Evolutionary conservation across 208 protist species (phyloP).

Genomic region (Trichomonas tenax): DNA sequence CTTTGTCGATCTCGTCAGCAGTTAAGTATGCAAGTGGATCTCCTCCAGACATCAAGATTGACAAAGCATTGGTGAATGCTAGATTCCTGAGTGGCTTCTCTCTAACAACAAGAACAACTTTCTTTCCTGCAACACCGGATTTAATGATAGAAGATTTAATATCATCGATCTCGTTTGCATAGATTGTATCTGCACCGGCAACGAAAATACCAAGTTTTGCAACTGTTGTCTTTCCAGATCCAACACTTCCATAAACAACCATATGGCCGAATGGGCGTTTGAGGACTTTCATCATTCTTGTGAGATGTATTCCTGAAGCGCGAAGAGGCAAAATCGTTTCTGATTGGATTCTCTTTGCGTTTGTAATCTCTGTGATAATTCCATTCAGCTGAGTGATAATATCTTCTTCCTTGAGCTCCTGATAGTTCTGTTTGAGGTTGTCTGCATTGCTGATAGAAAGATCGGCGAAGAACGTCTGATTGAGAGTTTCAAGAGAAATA

Average conservation of each 20-base stretch:
- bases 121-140: slow-evolving; percentile 69
- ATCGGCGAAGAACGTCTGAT: neutral
- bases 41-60: slow-evolving; percentile 84
- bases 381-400: neutral
- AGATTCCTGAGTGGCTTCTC: slow-evolving; percentile 71
- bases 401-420: neutral
- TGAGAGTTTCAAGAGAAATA: neutral
- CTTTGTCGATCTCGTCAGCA: slow-evolving; percentile 70
- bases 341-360: neutral
- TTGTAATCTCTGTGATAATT: neutral
- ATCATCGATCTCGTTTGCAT: slow-evolving; percentile 32
- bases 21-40: slow-evolving; percentile 82
- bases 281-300: slow-evolving; percentile 75
- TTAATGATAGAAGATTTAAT: slow-evolving; percentile 39
- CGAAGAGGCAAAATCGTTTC: neutral
- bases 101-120: slow-evolving; percentile 71
- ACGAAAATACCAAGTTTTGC: slow-evolving; percentile 74
- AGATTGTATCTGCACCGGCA: slow-evolving; percentile 34
- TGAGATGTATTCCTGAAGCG: slow-evolving; percentile 48
- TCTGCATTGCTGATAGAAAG: neutral
- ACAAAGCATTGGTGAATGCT: slow-evolving; percentile 85
- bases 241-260: slow-evolving; percentile 79
- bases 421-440: neutral
- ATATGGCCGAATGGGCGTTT: slow-evolving; percentile 75
- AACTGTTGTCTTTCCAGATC: slow-evolving; percentile 77